Conservation (phyloP, 2,329 filamentous ascomycete genomes). For the Macrophomina pseudophaseolina region DNA sequence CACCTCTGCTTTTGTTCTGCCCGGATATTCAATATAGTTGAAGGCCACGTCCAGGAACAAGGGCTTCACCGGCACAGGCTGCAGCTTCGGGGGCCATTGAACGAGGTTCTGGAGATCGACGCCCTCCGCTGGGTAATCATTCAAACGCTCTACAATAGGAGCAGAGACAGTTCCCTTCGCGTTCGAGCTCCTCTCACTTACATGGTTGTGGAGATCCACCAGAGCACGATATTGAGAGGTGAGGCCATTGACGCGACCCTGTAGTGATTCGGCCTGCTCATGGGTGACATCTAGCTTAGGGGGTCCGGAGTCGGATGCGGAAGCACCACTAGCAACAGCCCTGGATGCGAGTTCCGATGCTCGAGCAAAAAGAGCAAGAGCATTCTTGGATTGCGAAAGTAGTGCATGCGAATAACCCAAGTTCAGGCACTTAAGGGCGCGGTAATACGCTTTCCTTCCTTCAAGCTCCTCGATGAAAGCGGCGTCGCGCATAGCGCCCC, state of each 20-base stretch:
- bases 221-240: constrained; percentile 83
- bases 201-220: constrained; percentile 70
- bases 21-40: constrained; percentile 96
- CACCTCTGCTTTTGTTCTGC: constrained; percentile 51
- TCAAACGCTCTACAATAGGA: constrained; percentile 75
- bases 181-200: constrained; percentile 41
- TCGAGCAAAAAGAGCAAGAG: constrained; percentile 81
- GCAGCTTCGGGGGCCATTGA: constrained; percentile 81
- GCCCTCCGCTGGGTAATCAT: constrained; percentile 73
- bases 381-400: constrained; percentile 72
- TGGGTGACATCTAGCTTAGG: constrained; percentile 71
- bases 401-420: constrained; percentile 85
- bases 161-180: neutral
- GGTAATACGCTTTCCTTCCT: constrained; percentile 81
- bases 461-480: constrained; percentile 78
- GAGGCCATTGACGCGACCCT: constrained; percentile 68
- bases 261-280: constrained; percentile 64
- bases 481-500: constrained; percentile 85
- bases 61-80: constrained; percentile 87
- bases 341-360: constrained; percentile 67
- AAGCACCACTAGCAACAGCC: constrained; percentile 48
- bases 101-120: constrained; percentile 82
- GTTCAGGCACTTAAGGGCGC: constrained; percentile 84
- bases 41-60: constrained; percentile 95
- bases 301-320: constrained; percentile 45